Evolutionary conservation across 306 rosid species (phyloP), one percentile per base, ranked within the genome.

Genomic region (Lathyrus oleraceus): DNA sequence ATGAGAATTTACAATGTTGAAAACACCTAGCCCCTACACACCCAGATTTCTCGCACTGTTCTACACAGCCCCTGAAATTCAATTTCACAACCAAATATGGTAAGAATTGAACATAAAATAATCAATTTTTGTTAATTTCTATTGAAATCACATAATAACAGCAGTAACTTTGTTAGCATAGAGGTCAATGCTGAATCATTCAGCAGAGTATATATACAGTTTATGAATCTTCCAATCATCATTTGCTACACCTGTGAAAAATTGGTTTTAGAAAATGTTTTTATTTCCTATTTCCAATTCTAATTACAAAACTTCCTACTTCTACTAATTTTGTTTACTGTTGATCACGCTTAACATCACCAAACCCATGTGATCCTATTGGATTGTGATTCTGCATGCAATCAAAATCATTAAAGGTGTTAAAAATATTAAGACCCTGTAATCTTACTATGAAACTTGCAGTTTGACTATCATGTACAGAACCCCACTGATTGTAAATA

Each of bases 1-100:
- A 94, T 60, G 99, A 88, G 79, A 94, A 94, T 84, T 94, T 91
- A 85, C 97, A 94, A 78, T 94, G 96, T 58, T 91, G 99, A 82
- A 94, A 94, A 79, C 99, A 94, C 69, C 57, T 91, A 47, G 72
- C 75, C 53, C 96, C 92, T 21, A 91, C 95, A 47, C 99, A 94
- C 65, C 97, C 99, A 72, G 97, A 82, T 75, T 84, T 85, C 82
- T 88, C 89, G 5, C 99, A 94, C 79, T 79, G 85, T 58, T 81
- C 88, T 72, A 88, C 86, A 61, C 99, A 94, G 57, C 64, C 84
- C 86, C 97, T 94, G 81, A 60, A 78, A 79, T 61, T 75, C 28
- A 45, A 70, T 65, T 67, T 40, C 19, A 75, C 36, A 72, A 43
- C 51, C 58, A 80, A 70, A 57, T 2, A 76, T 9, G 66, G 43